phyloP scores from a whole-genome alignment of 495 filamentous ascomycete species.

The Neurospora sp. region DNA sequence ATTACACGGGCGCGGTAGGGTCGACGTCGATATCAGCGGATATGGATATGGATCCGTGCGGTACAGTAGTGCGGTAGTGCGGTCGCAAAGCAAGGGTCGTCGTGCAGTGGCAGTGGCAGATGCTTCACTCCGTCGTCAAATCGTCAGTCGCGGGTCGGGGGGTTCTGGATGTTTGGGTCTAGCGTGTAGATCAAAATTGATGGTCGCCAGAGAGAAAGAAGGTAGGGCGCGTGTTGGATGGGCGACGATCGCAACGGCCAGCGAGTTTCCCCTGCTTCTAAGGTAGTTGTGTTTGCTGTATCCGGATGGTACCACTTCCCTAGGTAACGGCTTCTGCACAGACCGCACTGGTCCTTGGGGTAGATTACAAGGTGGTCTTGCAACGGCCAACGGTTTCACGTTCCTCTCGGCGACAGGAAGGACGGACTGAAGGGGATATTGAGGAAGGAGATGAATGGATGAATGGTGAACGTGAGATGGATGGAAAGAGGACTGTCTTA shows the following conservation, averaged over 20 bases:
- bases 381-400: neutral
- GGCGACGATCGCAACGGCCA: neutral
- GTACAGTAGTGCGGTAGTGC: neutral
- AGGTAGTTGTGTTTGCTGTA: neutral
- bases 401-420: neutral
- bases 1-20: neutral
- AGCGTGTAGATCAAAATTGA: neutral
- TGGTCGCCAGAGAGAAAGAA: neutral
- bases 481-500: neutral
- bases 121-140: neutral
- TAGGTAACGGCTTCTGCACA: neutral
- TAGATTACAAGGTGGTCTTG: neutral
- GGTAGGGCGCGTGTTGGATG: neutral
- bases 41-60: neutral
- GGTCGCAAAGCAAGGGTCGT: neutral
- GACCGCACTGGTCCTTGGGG: neutral
- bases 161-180: neutral
- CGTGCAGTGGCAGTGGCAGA: neutral
- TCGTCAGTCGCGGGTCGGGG: neutral
- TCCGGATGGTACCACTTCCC: neutral
- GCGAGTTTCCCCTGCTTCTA: neutral
- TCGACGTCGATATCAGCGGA: neutral
- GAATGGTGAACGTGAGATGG: neutral
- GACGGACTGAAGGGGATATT: neutral
- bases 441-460: neutral